Base-by-base conservation (phyloP, 140 eudicot genomes). In the Senecio squalidus region DNA sequence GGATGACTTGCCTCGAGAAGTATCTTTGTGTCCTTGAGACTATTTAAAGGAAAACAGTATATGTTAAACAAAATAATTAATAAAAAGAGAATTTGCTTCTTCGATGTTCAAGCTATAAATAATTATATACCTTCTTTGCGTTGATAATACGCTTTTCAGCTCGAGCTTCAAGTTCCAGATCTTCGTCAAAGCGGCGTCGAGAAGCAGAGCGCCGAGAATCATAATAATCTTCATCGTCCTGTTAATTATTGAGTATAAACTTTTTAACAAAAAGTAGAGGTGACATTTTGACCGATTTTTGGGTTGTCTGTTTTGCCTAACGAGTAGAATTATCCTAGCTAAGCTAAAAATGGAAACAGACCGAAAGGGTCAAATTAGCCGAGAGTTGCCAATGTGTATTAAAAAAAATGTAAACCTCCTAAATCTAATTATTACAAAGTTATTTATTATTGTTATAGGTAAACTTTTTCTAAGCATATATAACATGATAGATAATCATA, bases 71-170 rank as follows among this genome's bases (percentile, higher is more conserved):
- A 50, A 40, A 40, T 22, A 15, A 18, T 27, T 24, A 46, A 7
- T 28, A 40, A 21, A 58, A 57, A 14, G 1, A 3, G 30, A 64
- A 48, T 9, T 38, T 70, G 4, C 6, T 25, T 39, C 6, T 1
- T 60, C 14, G 41, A 6, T n/a, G 59, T 64, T 46, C 23, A 72
- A 27, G n/a, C n/a, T n/a, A n/a, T n/a, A n/a, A n/a, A n/a, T n/a
- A n/a, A 34, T 18, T 21, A 22, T 33, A 58, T 79, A 72, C 98
- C 93, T 87, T 92, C 82, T 92, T 92, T 28, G 95, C 96, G 67
- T 73, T 84, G 23, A 87, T 84, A 27, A 92, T 92, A 47, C 96
- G 96, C 73, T 82, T 92, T 70, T 92, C 98, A 10, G 98, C 98
- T 54, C 82, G 83, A 70, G 96, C 96, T 84, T 87, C 98, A 83